phyloP scores from a whole-genome alignment of 306 rosid species.

The Hippophae gyantsensis region DNA sequence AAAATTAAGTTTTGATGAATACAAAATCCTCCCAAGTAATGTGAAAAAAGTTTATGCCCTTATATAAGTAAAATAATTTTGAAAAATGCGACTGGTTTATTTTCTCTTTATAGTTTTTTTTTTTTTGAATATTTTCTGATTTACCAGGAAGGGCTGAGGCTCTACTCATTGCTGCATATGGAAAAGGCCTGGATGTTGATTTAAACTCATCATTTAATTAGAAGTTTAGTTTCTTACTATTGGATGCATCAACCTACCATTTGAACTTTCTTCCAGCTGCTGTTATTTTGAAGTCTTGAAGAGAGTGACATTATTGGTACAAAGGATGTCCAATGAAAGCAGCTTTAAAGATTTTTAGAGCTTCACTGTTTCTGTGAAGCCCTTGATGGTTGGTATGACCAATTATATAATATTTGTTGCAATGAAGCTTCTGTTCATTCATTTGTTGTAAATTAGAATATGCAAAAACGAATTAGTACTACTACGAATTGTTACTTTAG shows the following conservation, averaged over 20 bases:
- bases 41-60: too few species aligned
- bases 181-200: constrained; percentile 38
- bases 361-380: constrained; percentile 1
- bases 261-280: background rate
- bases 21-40: too few species aligned
- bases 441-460: too few species aligned
- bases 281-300: background rate
- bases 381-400: constrained; percentile 2
- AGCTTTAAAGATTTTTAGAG: background rate
- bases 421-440: too few species aligned
- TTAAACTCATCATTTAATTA: constrained; percentile 22
- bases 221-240: constrained; percentile 3
- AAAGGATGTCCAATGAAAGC: background rate
- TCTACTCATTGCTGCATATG: constrained; percentile 89
- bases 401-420: background rate
- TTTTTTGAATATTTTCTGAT: constrained; percentile 3
- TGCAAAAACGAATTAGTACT: too few species aligned
- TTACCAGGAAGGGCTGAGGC: constrained; percentile 93
- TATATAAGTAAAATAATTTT: too few species aligned
- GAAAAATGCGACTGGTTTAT: background rate
- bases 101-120: background rate
- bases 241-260: background rate
- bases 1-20: too few species aligned
- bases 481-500: too few species aligned
- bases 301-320: background rate